Base-by-base conservation (phyloP, 1,139 yeast genomes). In the Arxiozyma slooffiae region DNA sequence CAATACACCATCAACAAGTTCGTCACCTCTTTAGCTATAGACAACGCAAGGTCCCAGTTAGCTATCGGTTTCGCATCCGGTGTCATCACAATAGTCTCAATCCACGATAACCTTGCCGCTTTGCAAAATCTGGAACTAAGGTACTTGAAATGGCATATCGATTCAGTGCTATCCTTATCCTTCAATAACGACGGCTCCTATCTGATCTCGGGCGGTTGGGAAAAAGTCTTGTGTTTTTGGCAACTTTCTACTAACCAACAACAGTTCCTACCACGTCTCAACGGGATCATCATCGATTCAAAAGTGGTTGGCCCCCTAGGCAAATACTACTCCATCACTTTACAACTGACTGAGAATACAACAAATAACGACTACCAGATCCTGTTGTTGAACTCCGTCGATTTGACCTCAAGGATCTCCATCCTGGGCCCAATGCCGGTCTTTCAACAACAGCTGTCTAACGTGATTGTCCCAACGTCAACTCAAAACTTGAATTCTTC, bases 191-290 rank as follows among this genome's bases (percentile, higher is more conserved):
- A 87, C 63, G 80, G 79, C 41, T 74, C 78, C 43, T 92, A 90
- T 66, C 72, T 94, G 54, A 68, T 94, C 6, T 86, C 97, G n/a
- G 98, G 99, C 55, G 98, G 98, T 49, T 72, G 80, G 60, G 99
- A 94, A 70, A 84, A 84, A 58, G 98, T 92, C 5, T 74, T 92
- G 58, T 96, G 90, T 22, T 87, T 90, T 64, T 94, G 99, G 99
- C 96, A 90, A 66, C 72, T 92, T 57, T 57, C 68, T 2, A 85
- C 94, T 16, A 95, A 86, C 63, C 80, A 85, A 62, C 89, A 87
- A 56, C 97, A 90, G 67, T 92, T 89, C 63, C 76, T 94, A 60
- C 98, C 99, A 37, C 78, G 99, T 62, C 75, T 94, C 52, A 84
- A 84, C 56, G 97, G 97, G 51, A 72, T 77, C 7, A 81, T 92